Conservation (phyloP, 2,329 filamentous ascomycete genomes). For the Ophiosphaerella korrae region DNA sequence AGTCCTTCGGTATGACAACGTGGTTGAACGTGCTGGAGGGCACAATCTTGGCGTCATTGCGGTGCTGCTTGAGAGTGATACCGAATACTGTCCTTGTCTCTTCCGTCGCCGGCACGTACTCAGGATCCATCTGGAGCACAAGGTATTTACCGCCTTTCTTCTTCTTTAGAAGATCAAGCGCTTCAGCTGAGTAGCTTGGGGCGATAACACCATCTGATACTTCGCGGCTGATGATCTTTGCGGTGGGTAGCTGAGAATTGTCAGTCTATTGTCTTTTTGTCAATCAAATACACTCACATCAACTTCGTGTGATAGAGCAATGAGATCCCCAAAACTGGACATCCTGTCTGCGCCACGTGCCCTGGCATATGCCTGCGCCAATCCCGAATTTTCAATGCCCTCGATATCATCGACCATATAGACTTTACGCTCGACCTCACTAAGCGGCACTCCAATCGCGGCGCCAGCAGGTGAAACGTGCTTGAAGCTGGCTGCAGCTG, state of each 20-base stretch:
- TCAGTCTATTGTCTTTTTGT: constrained; percentile 1
- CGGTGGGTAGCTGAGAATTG: constrained; percentile 67
- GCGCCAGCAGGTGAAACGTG: constrained; percentile 97
- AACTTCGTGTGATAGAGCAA: constrained; percentile 88
- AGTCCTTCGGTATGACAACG: constrained; percentile 85
- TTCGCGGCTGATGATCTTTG: constrained; percentile 97
- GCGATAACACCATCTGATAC: constrained; percentile 97
- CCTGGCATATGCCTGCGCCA: constrained; percentile 94
- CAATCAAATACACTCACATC: constrained; percentile 57
- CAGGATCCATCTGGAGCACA: constrained; percentile 89
- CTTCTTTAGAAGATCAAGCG: constrained; percentile 89
- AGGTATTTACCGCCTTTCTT: constrained; percentile 99
- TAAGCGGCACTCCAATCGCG: constrained; percentile 88
- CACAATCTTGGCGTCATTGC: constrained; percentile 87
- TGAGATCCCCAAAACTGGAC: constrained; percentile 97
- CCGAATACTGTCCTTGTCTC: constrained; percentile 92
- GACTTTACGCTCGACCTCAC: constrained; percentile 87
- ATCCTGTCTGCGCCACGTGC: constrained; percentile 96
- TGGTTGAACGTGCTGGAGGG: constrained; percentile 80
- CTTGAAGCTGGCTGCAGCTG: constrained; percentile 95
- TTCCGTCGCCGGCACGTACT: constrained; percentile 73
- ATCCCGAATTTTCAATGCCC: constrained; percentile 80
- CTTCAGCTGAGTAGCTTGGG: constrained; percentile 81
- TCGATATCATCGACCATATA: constrained; percentile 98
- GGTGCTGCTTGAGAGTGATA: constrained; percentile 83